Evolutionary conservation across 306 rosid species (phyloP).

Genomic region (Lablab purpureus): DNA sequence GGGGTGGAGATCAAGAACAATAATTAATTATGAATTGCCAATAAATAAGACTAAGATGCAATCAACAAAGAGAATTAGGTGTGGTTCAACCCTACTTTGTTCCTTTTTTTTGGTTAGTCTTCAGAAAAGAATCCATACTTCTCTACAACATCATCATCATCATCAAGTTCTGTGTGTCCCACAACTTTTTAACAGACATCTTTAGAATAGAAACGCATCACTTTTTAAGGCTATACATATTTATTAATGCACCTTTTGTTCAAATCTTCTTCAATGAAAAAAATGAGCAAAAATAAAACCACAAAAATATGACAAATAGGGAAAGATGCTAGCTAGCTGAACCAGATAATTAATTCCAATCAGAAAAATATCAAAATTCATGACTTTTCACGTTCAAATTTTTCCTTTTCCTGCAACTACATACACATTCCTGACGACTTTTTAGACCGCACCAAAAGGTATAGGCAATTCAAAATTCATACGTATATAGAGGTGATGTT

Average conservation of each 20-base stretch:
- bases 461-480: conserved; percentile 24
- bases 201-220: conserved; percentile 8
- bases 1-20: background rate
- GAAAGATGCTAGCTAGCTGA: background rate
- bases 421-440: conserved; percentile 3
- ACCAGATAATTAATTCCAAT: conserved; percentile 4
- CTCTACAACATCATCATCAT: background rate
- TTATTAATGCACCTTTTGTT: conserved; percentile 12
- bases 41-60: background rate
- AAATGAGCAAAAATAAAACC: background rate
- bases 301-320: background rate
- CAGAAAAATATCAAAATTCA: background rate
- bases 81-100: conserved; percentile 24
- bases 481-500: background rate
- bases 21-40: background rate
- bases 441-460: conserved; percentile 20
- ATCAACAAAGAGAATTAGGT: background rate
- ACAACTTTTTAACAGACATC: conserved; percentile 41
- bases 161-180: conserved; percentile 1
- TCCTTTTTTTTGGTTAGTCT: conserved; percentile 1
- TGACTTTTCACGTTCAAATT: conserved; percentile 32
- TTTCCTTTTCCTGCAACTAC: conserved; percentile 21
- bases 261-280: conserved; percentile 6
- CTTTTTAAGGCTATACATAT: conserved; percentile 12
- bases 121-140: background rate